Evolutionary conservation across 179 eudicot species (phyloP), one percentile per base, ranked within the genome.

Genomic region (Heliamphora pulchella): DNA sequence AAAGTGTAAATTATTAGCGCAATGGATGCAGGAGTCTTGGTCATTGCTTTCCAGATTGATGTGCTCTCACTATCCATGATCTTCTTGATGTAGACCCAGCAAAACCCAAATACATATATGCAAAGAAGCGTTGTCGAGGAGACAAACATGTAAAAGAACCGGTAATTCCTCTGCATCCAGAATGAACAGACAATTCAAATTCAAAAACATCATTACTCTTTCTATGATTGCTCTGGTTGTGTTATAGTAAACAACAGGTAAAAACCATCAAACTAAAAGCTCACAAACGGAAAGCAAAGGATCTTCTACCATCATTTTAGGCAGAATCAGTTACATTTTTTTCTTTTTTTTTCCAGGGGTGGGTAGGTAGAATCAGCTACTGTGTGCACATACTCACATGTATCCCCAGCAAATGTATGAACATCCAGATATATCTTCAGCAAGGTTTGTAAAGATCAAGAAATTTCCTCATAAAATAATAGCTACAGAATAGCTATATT

Each of bases 101-200:
- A 86, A 73, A 88, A 80, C 4, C 81, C 85, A 74, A 86, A 87
- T 48, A 88, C 85, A 63, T 85, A 89, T 11, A 90, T 59, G 84
- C 89, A 87, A 46, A 90, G 82, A 79, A 88, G 85, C 54, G 90
- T 88, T 77, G 91, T 67, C 7, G 90, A 82, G 74, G 76, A 86
- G 63, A 90, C 84, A 57, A 90, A 90, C 90, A 90, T 79, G 87
- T 85, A 88, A 79, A 79, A 90, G 87, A 85, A 90, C 65, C 91
- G 77, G 77, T 90, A 90, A 77, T 90, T 90, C 63, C 92, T 81
- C 92, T 90, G 91, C 87, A 89, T 57, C 80, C 76, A 77, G 41
- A 74, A 80, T 20, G 53, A 84, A 66, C 54, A 62, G 53, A 79
- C 22, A 70, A 43, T 68, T 64, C 31, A 22, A 50, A 61, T 54